Evolutionary conservation across 2,329 filamentous ascomycete species (phyloP).

Genomic region (Paecilomyces dactylethromorphus): DNA sequence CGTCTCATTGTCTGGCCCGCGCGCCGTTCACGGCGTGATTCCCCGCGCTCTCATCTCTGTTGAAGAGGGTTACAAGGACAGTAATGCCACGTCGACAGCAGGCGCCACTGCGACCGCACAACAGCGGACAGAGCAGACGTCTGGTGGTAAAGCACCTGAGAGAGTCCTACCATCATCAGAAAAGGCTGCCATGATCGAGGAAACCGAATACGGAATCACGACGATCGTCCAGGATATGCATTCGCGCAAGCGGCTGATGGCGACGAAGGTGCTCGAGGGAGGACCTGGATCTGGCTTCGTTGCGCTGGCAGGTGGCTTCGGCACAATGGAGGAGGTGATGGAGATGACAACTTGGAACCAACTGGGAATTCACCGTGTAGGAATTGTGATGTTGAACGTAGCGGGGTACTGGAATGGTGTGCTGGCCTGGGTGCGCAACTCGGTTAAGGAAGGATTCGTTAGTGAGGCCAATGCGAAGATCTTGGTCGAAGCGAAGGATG

Average conservation of each 20-base stretch:
- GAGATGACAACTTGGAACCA: slow-evolving; percentile 95
- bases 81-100: slow-evolving; percentile 4
- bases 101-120: slow-evolving; percentile 3
- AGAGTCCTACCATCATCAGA: slow-evolving; percentile 48
- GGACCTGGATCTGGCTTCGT: slow-evolving; percentile 84
- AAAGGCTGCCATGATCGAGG: slow-evolving; percentile 21
- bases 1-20: slow-evolving; percentile 71
- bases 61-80: slow-evolving; percentile 45
- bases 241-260: slow-evolving; percentile 91
- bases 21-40: slow-evolving; percentile 87
- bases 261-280: slow-evolving; percentile 72
- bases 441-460: slow-evolving; percentile 73
- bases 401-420: slow-evolving; percentile 90
- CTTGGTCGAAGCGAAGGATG: slow-evolving; percentile 65
- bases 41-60: slow-evolving; percentile 74
- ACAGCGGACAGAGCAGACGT: slow-evolving; percentile 43
- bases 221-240: slow-evolving; percentile 96
- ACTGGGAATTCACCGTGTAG: slow-evolving; percentile 77
- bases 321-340: slow-evolving; percentile 93
- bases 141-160: slow-evolving; percentile 36
- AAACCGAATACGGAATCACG: slow-evolving; percentile 64
- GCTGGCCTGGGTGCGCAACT: slow-evolving; percentile 70
- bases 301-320: slow-evolving; percentile 81
- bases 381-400: slow-evolving; percentile 77
- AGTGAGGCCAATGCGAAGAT: slow-evolving; percentile 64